Base-by-base conservation (phyloP, 495 filamentous ascomycete species). In the Hypomontagnella monticulosa region DNA sequence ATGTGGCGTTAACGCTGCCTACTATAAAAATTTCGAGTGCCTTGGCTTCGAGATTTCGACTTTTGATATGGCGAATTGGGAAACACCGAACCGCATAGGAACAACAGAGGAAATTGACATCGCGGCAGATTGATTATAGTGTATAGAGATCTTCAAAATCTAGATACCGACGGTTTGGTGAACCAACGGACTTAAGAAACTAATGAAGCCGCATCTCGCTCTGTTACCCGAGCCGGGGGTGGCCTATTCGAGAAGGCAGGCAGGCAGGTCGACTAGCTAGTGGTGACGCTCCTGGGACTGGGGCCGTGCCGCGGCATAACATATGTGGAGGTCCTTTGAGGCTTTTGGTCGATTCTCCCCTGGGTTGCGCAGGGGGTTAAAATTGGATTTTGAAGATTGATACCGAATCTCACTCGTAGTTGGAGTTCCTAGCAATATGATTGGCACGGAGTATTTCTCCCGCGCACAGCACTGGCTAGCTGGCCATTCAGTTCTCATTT, bases 381-480 rank as follows among this genome's bases (percentile, higher is more conserved):
- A 58, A 55, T 63, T 37, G 4, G 34, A 33, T 48, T 48, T 59
- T 55, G 16, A 52, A 54, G 16, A 52, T 54, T 48, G 37, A 44
- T 52, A 30, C 49, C 19, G 55, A 49, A 63, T 51, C 37, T 49
- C 3, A 16, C 56, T 40, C 27, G 34, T 27, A 38, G 7, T 46
- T 50, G n/a, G 19, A 15, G 33, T 48, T 38, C 37, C 15, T 36
- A 32, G n/a, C 12, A 0, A n/a, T 16, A 27, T 47, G n/a, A 69
- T 69, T 69, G 60, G 66, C 7, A 36, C 66, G 66, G 66, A 64
- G 60, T 23, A 47, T 61, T 63, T 61, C 55, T 47, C 60, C 60
- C 60, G 60, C 32, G 18, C 34, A 68, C 60, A 41, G 38, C 41
- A 63, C 64, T 60, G 57, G 57, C 40, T 57, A 38, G 20, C 30